Conservation (phyloP, 2,329 filamentous ascomycete genomes). For the Cyclaneusma minus region DNA sequence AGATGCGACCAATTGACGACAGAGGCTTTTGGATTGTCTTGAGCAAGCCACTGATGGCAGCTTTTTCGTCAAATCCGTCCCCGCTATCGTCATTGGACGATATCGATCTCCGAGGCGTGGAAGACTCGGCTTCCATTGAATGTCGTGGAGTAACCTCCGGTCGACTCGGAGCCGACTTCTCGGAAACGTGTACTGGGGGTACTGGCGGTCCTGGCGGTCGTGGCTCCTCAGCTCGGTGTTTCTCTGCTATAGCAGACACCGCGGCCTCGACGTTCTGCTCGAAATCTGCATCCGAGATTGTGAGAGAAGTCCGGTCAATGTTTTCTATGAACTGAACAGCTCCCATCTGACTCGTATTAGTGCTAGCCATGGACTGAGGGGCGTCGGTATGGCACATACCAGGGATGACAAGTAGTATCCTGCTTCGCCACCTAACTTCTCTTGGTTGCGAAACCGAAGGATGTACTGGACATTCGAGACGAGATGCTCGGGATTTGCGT, state of each 20-base stretch:
- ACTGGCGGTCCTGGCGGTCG: slow-evolving; percentile 18
- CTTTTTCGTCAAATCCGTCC: slow-evolving; percentile 50
- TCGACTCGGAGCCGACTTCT: slow-evolving; percentile 31
- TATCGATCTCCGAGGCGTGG: slow-evolving; percentile 37
- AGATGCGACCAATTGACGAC: slow-evolving; percentile 85
- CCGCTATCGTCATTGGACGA: slow-evolving; percentile 36
- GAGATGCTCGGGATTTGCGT: slow-evolving; percentile 86
- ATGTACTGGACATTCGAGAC: slow-evolving; percentile 99
- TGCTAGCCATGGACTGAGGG: slow-evolving; percentile 1
- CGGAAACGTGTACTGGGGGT: slow-evolving; percentile 20
- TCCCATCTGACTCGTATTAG: slow-evolving; percentile 46
- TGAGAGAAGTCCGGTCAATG: slow-evolving; percentile 83
- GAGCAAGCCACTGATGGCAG: slow-evolving; percentile 70
- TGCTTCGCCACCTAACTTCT: slow-evolving; percentile 92
- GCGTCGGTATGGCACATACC: slow-evolving; percentile 29
- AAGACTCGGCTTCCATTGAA: slow-evolving; percentile 43
- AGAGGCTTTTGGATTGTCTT: slow-evolving; percentile 84
- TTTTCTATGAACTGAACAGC: slow-evolving; percentile 95
- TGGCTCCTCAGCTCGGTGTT: slow-evolving; percentile 49
- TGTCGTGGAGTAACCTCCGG: slow-evolving; percentile 43
- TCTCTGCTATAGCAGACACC: slow-evolving; percentile 88
- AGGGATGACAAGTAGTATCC: slow-evolving; percentile 95
- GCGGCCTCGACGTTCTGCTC: slow-evolving; percentile 92
- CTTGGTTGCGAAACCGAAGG: slow-evolving; percentile 87
- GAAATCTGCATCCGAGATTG: slow-evolving; percentile 89